Evolutionary conservation across 1,284 basidiomycete genomes (phyloP), one percentile per base, ranked within the genome.

Genomic region (Ganoderma resinaceum): DNA sequence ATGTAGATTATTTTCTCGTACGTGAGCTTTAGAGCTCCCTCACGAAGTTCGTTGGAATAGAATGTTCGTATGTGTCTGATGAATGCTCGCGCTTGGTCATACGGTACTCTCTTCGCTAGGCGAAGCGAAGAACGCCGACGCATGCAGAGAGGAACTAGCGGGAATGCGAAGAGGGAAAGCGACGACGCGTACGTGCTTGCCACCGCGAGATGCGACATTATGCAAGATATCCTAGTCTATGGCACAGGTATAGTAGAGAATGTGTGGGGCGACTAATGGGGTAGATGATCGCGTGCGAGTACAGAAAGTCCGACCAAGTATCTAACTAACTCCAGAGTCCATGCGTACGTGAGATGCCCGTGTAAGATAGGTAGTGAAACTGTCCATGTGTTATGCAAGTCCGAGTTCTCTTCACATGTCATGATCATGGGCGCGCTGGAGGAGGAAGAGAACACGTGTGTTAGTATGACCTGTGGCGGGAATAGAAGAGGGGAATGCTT

Each of bases 351-450:
- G 37, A 37, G 52, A 63, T 63, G 49, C 52, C 46, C 33, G 16
- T 63, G 52, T 63, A 63, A 63, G 49, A 55, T 63, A 63, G 26
- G 37, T 63, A 63, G 16, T 7, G 33, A 55, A 63, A 63, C n/a
- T 57, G 62, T 63, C 37, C 62, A 33, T 63, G 62, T 33, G 62
- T 33, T 69, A 57, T 72, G 63, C 63, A 37, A 68, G 43, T 52
- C 46, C 46, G 46, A 31, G 35, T 26, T 26, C 67, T 74, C 72
- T 74, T 72, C 63, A 26, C n/a, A 65, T 61, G 72, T 76, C 75
- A 76, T 78, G 71, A 80, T 80, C 75, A 84, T 78, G 83, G 82
- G 66, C 81, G 82, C 63, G 82, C 82, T 82, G 70, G 7, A 61
- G 37, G 38, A 72, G 35, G 62, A 61, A 52, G 61, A 61, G 43